Conservation (phyloP, 768 basidiomycete genomes). For the Phanerochaete carnosa region DNA sequence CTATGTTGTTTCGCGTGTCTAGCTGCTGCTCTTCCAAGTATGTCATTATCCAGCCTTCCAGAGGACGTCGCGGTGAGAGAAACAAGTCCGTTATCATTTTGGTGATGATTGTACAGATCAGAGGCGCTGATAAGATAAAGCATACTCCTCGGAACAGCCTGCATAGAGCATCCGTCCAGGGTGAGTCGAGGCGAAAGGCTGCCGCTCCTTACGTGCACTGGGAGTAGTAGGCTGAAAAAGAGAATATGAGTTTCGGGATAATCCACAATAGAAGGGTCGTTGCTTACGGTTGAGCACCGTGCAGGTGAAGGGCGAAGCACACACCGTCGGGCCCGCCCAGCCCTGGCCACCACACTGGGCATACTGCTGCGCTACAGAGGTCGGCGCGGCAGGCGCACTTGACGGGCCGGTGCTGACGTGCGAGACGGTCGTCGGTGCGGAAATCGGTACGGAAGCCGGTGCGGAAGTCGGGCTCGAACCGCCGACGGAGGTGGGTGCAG, state of each 20-base stretch:
- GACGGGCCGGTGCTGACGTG: neutral
- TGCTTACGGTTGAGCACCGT: slow-evolving; percentile 11
- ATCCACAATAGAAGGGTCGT: neutral
- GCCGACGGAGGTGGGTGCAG: slow-evolving; percentile 3
- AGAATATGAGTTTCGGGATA: neutral
- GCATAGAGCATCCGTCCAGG: too few species aligned
- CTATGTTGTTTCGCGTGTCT: too few species aligned
- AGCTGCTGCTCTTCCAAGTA: too few species aligned
- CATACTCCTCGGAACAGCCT: too few species aligned
- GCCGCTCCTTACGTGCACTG: slow-evolving; percentile 5
- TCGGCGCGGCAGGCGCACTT: neutral
- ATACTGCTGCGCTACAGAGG: slow-evolving; percentile 9
- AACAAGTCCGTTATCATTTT: too few species aligned
- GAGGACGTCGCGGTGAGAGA: too few species aligned
- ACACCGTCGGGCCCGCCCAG: slow-evolving; percentile 10
- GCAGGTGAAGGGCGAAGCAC: slow-evolving; percentile 6
- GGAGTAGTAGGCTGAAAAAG: slow-evolving; percentile 9
- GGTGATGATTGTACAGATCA: too few species aligned
- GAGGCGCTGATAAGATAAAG: too few species aligned
- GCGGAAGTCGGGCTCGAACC: neutral
- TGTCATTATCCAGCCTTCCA: too few species aligned
- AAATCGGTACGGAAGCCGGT: neutral
- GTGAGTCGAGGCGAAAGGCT: neutral
- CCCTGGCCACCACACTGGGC: slow-evolving; percentile 13
- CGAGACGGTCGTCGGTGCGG: neutral